Evolutionary conservation across 495 filamentous ascomycete species (phyloP), one percentile per base, ranked within the genome.

Genomic region (Neurospora sp.): DNA sequence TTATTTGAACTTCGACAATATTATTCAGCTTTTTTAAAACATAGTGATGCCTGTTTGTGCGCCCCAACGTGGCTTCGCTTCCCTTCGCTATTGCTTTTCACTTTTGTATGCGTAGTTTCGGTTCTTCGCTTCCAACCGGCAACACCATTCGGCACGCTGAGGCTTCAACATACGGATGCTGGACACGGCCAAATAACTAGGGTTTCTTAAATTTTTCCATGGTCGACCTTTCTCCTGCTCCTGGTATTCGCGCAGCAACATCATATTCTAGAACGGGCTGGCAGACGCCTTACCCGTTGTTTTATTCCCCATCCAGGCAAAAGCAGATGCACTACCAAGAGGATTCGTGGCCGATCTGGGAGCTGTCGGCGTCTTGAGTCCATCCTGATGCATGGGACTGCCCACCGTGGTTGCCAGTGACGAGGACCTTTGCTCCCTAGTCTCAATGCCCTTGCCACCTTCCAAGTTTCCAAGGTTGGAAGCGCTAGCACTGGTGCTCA

Each of bases 251-350:
- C 22, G 53, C 12, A 18, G 27, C 53, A 31, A 35, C 6, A 35
- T 3, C 12, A 14, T 16, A 35, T 27, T 65, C 53, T 65, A 65
- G 14, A 65, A 37, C 3, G 53, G 53, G 18, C 53, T 65, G 27
- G 53, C 53, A 65, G 53, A 65, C 53, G 53, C 53, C 53, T 65
- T 65, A 37, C 53, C 53, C 53, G 53, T 27, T 27, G 53, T 31
- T 35, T 65, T 65, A 9, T 37, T 65, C 3, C 53, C 53, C 53
- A 98, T 89, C 94, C 94, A 99, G n/a, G 91, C 88, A 84, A 99
- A 99, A 16, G 96, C 96, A 35, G 93, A 95, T n/a, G 92, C 96
- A 42, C 92, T 91, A 12, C 96, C 96, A 45, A 98, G 85, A 3
- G 96, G 94, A 79, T 98, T 98, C 31, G 89, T 80, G 42, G 82